Evolutionary conservation across 768 basidiomycete genomes (phyloP).

Genomic region (Termitomyces sp.): DNA sequence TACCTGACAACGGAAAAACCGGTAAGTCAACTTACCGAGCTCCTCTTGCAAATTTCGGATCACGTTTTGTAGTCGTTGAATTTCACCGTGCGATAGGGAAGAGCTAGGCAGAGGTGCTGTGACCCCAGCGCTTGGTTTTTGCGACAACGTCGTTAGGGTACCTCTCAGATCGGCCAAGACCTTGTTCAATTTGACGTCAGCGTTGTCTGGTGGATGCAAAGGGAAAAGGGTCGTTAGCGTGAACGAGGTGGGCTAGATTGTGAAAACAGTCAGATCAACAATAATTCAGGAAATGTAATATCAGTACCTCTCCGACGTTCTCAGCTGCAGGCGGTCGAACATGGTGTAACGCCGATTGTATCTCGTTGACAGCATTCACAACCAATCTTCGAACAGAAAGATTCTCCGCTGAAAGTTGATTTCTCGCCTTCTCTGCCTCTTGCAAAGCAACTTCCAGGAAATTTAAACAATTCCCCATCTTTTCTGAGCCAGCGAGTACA

Average conservation of each 20-base stretch:
- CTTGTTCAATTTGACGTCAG: slow-evolving; percentile 40
- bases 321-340: slow-evolving; percentile 34
- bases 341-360: slow-evolving; percentile 50
- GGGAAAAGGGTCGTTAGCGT: slow-evolving; percentile 50
- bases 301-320: slow-evolving; percentile 42
- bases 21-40: slow-evolving; percentile 38
- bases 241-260: slow-evolving; percentile 35
- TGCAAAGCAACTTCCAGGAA: slow-evolving; percentile 65
- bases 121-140: slow-evolving; percentile 18
- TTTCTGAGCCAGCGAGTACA: slow-evolving; percentile 38
- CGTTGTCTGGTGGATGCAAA: slow-evolving; percentile 41
- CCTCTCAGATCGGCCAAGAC: slow-evolving; percentile 39
- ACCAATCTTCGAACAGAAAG: slow-evolving; percentile 52
- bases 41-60: slow-evolving; percentile 51
- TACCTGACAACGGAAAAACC: neutral
- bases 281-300: slow-evolving; percentile 4
- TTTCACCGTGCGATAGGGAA: slow-evolving; percentile 33
- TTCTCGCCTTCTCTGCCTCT: slow-evolving; percentile 64
- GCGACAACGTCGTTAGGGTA: slow-evolving; percentile 23
- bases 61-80: slow-evolving; percentile 42
- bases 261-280: slow-evolving; percentile 1
- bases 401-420: slow-evolving; percentile 61
- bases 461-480: slow-evolving; percentile 44
- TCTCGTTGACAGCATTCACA: slow-evolving; percentile 58
- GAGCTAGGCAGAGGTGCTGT: slow-evolving; percentile 12